Conservation (phyloP, 148 eudicot species). For the Vaccinium myrtillus region DNA sequence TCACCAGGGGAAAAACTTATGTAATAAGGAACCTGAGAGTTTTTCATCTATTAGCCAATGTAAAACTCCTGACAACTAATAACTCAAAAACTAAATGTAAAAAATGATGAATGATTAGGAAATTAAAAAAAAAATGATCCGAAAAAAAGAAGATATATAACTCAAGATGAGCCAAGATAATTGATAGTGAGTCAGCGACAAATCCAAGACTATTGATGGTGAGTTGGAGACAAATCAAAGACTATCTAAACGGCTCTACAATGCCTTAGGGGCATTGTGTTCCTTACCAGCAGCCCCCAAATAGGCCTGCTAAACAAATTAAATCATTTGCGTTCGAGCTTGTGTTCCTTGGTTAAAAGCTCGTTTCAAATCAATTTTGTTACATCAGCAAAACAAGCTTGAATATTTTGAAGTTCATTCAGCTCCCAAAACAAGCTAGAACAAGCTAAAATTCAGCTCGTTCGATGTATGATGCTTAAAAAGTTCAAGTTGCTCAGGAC, state of each 20-base stretch:
- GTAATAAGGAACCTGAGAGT: not conserved
- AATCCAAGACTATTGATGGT: not conserved
- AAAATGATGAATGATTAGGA: too few relatives aligned
- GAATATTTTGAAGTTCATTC: too few relatives aligned
- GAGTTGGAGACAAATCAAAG: not conserved
- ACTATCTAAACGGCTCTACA: not conserved
- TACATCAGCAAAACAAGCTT: too few relatives aligned
- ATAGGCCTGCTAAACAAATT: too few relatives aligned
- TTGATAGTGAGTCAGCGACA: not conserved
- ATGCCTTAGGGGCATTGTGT: not conserved
- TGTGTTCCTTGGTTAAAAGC: too few relatives aligned
- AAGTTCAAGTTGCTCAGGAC: too few relatives aligned
- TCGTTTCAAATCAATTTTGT: too few relatives aligned
- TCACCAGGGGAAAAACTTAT: not conserved
- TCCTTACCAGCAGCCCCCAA: not conserved
- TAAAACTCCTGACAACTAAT: not conserved
- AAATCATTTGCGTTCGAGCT: too few relatives aligned
- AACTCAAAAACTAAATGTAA: not conserved
- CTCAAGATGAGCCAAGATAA: not conserved
- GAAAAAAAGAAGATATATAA: not conserved
- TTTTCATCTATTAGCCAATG: not conserved
- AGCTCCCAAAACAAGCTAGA: too few relatives aligned
- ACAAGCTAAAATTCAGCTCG: too few relatives aligned
- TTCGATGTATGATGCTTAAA: too few relatives aligned
- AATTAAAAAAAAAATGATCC: not conserved